A percentile compares a stretch with the other conserved stretches of the same genome.
Conservation (phyloP, 768 basidiomycete genomes). For the Mycena vitilis region DNA sequence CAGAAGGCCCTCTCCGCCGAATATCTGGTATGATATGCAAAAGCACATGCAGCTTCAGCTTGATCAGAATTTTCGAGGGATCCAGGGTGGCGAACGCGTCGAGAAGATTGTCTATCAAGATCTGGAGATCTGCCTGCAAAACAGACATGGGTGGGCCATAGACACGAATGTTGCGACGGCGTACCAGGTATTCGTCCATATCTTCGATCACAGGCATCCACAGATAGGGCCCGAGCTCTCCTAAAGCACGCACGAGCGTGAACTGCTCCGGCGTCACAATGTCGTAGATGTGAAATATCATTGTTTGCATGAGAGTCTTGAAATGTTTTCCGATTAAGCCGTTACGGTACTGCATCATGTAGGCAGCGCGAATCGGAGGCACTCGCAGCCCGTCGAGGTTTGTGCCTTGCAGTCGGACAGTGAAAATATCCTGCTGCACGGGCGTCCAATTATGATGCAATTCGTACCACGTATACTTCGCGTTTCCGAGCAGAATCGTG, state of each 20-base stretch:
- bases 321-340: constrained; percentile 51
- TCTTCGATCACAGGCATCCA: constrained; percentile 49
- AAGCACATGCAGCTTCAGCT: constrained; percentile 53
- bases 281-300: constrained; percentile 46
- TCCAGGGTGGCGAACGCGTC: constrained; percentile 48
- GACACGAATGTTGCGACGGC: too few relatives aligned
- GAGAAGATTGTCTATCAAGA: constrained; percentile 50
- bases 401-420: constrained; percentile 43
- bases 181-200: constrained; percentile 44
- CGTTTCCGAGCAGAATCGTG: constrained; percentile 49
- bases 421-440: constrained; percentile 31
- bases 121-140: constrained; percentile 51
- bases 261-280: constrained; percentile 40
- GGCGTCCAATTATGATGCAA: constrained; percentile 38
- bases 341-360: constrained; percentile 51
- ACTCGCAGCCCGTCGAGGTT: constrained; percentile 36
- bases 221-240: constrained; percentile 42
- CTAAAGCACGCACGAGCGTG: constrained; percentile 39
- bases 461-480: constrained; percentile 54
- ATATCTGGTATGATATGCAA: constrained; percentile 49
- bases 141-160: too few relatives aligned
- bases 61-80: constrained; percentile 48
- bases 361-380: constrained; percentile 35
- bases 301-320: constrained; percentile 46
- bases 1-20: constrained; percentile 46